Base-by-base conservation (phyloP, 2,329 filamentous ascomycete species). In the Aspergillus tubingensis region DNA sequence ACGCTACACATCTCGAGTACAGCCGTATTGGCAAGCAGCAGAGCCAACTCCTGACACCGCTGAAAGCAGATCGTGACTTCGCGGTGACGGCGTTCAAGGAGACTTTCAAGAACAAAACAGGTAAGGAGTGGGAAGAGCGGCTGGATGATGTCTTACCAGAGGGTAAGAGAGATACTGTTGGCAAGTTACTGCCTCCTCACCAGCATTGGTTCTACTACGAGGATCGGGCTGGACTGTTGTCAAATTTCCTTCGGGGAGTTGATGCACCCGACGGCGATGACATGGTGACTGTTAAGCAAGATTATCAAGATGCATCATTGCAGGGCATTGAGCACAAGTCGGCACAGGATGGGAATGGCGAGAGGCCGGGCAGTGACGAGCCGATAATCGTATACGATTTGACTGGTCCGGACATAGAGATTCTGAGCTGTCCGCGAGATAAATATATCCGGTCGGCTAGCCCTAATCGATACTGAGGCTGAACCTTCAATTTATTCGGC, bases 91-190 rank as follows among this genome's bases (percentile, higher is more conserved):
- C 76, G 0, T 90, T 91, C 70, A 79, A 78, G 60, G 65, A 73
- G 0, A 86, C 88, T 65, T 91, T 91, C 70, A 72, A 71, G 10
- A 75, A 77, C 7, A 85, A 86, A 70, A 86, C 86, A 0, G 84
- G 84, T 0, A 76, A 86, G 8, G 70, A 77, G 1, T 91, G 88
- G 88, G 78, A 83, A n/a, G 76, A 86, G 5, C 67, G 70, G 25
- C 58, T 62, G 11, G 57, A 66, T 38, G 64, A 59, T 23, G 67
- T 58, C 7, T 25, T 51, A 36, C 62, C 63, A 4, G 48, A 63
- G 8, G 65, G 67, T 0, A 73, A 69, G 59, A 63, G n/a, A 19
- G 68, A 70, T 32, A n/a, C 47, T 11, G 58, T 69, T 10, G 73
- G 72, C 8, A 62, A 68, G 7, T 7, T 52, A 11, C 44, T 73